Base-by-base conservation (phyloP, 192 early-diverging fungal species). In the Coemansia sp. region DNA sequence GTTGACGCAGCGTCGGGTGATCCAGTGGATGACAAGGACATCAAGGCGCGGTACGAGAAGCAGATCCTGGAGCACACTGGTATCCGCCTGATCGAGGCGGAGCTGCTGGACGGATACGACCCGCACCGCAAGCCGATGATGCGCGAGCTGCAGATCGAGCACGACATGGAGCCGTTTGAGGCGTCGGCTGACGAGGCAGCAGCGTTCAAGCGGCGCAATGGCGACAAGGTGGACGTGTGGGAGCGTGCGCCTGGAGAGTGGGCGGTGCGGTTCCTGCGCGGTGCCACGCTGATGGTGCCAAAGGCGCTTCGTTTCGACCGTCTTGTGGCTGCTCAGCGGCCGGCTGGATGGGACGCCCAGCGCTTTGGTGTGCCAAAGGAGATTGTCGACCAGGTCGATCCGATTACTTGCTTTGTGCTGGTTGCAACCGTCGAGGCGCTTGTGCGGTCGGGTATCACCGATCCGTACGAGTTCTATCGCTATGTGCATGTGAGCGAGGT, bases 401-500 rank as follows among this genome's bases (percentile, higher is more conserved):
- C 87, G 44, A 91, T 94, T 62, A 94, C 93, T 5, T 88, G 95
- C 60, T 97, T 90, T 78, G 89, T 89, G 69, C 75, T 97, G 46
- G 90, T 97, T 44, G 88, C 93, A 20, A 97, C 95, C 49, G 94
- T 95, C 22, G 95, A 97, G 79, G 94, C 95, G 32, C 84, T 97
- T 61, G 84, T 94, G 55, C 85, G 92, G 40, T 91, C 91, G 65
- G 95, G 95, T 85, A 91, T 97, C 56, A 95, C 94, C 19, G 95
- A 97, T 74, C 95, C 95, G 39, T 97, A 97, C 86, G 95, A 97
- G 84, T 91, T 97, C 85, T 97, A 93, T 88, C 86, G 95, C 76
- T 95, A 96, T 67, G 92, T 97, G 51, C 95, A 97, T 76, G 93
- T 97, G 50, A 91, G 90, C 69, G 94, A 97, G 75, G 87, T 97